Evolutionary conservation across 2,329 filamentous ascomycete species (phyloP).

Genomic region (Sclerotiophoma versabilis): DNA sequence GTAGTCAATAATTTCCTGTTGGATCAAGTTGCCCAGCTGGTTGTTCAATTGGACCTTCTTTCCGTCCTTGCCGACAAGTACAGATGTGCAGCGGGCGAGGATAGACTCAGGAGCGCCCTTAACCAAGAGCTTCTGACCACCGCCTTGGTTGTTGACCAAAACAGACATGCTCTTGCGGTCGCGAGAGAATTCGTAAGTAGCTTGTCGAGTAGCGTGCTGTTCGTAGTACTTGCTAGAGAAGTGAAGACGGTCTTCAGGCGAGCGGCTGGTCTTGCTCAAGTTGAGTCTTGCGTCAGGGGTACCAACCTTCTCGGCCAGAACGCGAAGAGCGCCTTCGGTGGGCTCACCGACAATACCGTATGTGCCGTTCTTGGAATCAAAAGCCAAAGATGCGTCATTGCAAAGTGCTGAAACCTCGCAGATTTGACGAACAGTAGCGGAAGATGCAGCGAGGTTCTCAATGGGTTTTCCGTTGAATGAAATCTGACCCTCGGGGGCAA

Average conservation of each 20-base stretch:
- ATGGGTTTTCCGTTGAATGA: constrained; percentile 71
- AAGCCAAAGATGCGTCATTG: constrained; percentile 85
- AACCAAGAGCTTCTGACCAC: constrained; percentile 81
- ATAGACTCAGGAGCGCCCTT: constrained; percentile 97
- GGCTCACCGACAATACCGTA: constrained; percentile 91
- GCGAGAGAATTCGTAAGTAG: constrained; percentile 95
- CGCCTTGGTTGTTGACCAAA: constrained; percentile 71
- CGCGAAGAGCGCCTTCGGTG: constrained; percentile 91
- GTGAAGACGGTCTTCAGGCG: constrained; percentile 71
- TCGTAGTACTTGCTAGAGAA: constrained; percentile 87
- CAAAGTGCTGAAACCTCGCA: constrained; percentile 75
- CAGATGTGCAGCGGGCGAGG: constrained; percentile 87
- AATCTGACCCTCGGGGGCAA: constrained; percentile 81
- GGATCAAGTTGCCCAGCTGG: constrained; percentile 72
- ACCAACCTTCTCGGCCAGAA: constrained; percentile 92
- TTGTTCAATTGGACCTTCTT: constrained; percentile 76
- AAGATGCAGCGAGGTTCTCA: constrained; percentile 72
- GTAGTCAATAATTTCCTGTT: constrained; percentile 84
- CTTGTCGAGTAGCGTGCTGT: constrained; percentile 73
- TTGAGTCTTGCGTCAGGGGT: constrained; percentile 73
- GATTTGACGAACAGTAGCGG: constrained; percentile 81
- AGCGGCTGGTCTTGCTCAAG: constrained; percentile 55
- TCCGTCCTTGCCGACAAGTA: constrained; percentile 78
- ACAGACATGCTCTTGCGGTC: constrained; percentile 99
- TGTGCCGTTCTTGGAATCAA: constrained; percentile 75